A percentile compares a stretch with the other conserved stretches of the same genome.
Conservation (phyloP, 106 monocot genomes). For the Allium fistulosum region DNA sequence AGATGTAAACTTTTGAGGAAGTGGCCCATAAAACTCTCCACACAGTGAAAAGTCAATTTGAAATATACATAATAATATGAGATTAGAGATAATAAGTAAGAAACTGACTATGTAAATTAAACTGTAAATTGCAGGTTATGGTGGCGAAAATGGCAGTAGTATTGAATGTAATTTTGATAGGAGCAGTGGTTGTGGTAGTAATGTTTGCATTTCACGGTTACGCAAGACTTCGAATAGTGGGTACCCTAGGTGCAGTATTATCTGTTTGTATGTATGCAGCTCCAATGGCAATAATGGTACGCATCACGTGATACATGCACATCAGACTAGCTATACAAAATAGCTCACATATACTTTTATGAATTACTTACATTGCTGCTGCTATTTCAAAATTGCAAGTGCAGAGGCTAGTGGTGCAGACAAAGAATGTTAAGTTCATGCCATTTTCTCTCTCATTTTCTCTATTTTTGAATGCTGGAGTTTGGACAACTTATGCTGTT, state of each 20-base stretch:
- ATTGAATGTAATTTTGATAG: conserved; percentile 20
- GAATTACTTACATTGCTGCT: no score
- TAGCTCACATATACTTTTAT: no score
- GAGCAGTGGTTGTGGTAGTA: conserved; percentile 26
- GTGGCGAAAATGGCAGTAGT: conserved; percentile 22
- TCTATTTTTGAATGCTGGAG: conserved; percentile 45
- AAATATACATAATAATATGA: no score
- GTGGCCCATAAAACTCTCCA: no score
- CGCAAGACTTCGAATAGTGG: conserved; percentile 17
- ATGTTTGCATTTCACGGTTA: conserved; percentile 17
- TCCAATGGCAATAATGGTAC: conserved; percentile 35
- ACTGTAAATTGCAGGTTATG: conserved; percentile 14
- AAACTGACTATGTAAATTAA: background rate
- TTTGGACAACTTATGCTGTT: conserved; percentile 41
- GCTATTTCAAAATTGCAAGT: background rate
- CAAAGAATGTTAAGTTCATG: conserved; percentile 48
- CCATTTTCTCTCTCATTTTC: conserved; percentile 52
- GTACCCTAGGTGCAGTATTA: conserved; percentile 23
- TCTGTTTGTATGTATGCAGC: conserved; percentile 49
- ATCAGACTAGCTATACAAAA: no score
- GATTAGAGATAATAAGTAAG: background rate
- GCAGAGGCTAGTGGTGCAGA: conserved; percentile 40
- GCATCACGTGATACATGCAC: background rate
- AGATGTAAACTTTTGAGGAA: no score
- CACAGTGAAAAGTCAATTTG: no score